Conservation (phyloP, 192 early-diverging fungal species). For the Backusella tuberculispora region DNA sequence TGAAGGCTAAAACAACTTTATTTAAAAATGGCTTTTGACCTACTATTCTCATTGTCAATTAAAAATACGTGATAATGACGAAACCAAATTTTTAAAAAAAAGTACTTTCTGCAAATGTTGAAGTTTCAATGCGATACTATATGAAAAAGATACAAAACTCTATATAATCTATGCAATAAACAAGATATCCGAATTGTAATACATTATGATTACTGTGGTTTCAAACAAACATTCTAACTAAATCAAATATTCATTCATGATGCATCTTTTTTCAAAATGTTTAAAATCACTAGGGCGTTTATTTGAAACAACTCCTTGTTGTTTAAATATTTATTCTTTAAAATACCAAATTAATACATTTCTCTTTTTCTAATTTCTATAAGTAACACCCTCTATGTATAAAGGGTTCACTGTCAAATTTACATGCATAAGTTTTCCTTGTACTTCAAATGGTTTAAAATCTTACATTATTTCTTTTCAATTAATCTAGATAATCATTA, state of each 20-base stretch:
- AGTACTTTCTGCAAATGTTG: too few species aligned
- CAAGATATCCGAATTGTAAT: not conserved
- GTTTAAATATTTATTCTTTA: not conserved
- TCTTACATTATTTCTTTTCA: too few species aligned
- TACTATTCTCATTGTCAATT: not conserved
- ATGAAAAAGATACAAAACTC: not conserved
- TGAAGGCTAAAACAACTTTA: not conserved
- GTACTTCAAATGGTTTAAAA: too few species aligned
- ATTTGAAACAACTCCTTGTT: not conserved
- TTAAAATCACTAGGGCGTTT: not conserved
- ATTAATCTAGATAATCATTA: too few species aligned
- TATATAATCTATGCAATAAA: not conserved
- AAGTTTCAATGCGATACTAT: too few species aligned
- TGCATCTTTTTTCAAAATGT: not conserved
- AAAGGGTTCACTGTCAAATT: too few species aligned
- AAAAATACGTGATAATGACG: slow-evolving; percentile 11
- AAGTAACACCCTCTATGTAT: too few species aligned
- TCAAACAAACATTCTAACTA: not conserved
- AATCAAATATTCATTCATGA: not conserved
- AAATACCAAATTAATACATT: not conserved
- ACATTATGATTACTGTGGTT: not conserved
- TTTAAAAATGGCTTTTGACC: not conserved
- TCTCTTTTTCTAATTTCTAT: too few species aligned
- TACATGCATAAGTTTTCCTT: too few species aligned
- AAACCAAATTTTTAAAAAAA: not conserved